phyloP scores from a whole-genome alignment of 2,329 filamentous ascomycete species.

The Diaporthe helianthi region DNA sequence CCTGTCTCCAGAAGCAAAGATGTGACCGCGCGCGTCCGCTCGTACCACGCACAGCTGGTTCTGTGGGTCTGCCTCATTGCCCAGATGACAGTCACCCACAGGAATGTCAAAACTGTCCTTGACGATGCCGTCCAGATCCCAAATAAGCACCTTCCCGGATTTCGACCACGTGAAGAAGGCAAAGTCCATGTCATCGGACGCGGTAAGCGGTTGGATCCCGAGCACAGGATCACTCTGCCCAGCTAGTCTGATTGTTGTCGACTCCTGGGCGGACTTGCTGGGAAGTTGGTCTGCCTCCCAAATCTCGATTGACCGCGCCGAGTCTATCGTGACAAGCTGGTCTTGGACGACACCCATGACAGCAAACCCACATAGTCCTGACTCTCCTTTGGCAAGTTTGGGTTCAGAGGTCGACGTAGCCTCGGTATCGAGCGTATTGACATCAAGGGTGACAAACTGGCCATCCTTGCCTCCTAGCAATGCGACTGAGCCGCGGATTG shows the following conservation, averaged over 20 bases:
- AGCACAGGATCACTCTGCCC: conserved; percentile 71
- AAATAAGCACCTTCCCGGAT: conserved; percentile 81
- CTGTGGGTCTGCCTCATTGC: conserved; percentile 56
- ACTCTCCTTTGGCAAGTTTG: background rate
- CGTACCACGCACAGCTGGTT: conserved; percentile 69
- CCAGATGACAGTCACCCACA: conserved; percentile 67
- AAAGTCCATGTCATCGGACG: conserved; percentile 66
- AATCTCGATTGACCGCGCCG: conserved; percentile 76
- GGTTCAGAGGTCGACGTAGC: background rate
- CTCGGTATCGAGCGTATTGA: conserved; percentile 49
- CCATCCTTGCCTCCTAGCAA: conserved; percentile 75
- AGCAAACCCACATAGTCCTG: conserved; percentile 55
- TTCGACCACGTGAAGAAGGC: conserved; percentile 91
- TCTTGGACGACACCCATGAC: conserved; percentile 73
- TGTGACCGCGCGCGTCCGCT: conserved; percentile 66
- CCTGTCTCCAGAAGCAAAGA: conserved; percentile 84
- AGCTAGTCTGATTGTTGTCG: conserved; percentile 62
- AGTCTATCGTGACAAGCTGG: conserved; percentile 78
- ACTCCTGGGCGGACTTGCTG: conserved; percentile 46
- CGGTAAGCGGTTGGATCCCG: conserved; percentile 73
- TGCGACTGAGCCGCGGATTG: conserved; percentile 63
- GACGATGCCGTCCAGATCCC: conserved; percentile 76
- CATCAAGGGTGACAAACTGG: conserved; percentile 60
- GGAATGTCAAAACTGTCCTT: conserved; percentile 70
- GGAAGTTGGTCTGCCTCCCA: conserved; percentile 57